A percentile compares a stretch with the other conserved stretches of the same genome.
Conservation (phyloP, 192 early-diverging fungal genomes). For the Powellomyces hirtus region DNA sequence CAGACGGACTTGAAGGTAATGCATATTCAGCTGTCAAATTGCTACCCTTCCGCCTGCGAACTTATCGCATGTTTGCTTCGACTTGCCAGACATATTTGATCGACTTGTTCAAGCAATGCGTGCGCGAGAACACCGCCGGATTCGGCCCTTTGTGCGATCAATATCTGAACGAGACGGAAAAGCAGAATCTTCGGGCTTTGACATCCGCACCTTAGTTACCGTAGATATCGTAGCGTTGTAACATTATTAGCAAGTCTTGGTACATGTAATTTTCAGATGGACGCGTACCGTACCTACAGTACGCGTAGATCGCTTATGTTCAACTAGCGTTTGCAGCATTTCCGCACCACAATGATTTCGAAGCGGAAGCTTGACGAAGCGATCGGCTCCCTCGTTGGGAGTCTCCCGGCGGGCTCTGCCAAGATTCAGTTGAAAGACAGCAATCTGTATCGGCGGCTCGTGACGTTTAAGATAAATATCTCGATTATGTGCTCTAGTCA, state of each 20-base stretch:
- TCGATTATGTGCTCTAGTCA: background rate
- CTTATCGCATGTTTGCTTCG: too few relatives aligned
- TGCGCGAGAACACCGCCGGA: too few relatives aligned
- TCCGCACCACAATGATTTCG: background rate
- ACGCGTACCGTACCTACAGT: background rate
- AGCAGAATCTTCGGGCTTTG: too few relatives aligned
- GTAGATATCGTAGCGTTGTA: too few relatives aligned
- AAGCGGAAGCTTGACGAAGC: slow-evolving; percentile 14
- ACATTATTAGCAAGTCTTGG: too few relatives aligned
- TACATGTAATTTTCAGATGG: background rate
- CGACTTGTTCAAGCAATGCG: too few relatives aligned
- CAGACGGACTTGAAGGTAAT: slow-evolving; percentile 35
- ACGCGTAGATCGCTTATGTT: background rate
- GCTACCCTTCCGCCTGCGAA: too few relatives aligned
- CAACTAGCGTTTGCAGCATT: background rate
- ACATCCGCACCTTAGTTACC: too few relatives aligned
- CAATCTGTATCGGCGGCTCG: background rate
- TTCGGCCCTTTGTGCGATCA: too few relatives aligned
- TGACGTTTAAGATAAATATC: slow-evolving; percentile 13
- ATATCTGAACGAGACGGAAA: too few relatives aligned
- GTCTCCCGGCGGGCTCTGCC: background rate
- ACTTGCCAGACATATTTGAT: too few relatives aligned
- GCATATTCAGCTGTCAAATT: too few relatives aligned
- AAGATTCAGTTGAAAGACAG: slow-evolving; percentile 3
- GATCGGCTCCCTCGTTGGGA: background rate